Percentiles rank a stretch among this genome's conserved stretches.
Evolutionary conservation across 208 protist species (phyloP).

Genomic region (Crithidia sp.): DNA sequence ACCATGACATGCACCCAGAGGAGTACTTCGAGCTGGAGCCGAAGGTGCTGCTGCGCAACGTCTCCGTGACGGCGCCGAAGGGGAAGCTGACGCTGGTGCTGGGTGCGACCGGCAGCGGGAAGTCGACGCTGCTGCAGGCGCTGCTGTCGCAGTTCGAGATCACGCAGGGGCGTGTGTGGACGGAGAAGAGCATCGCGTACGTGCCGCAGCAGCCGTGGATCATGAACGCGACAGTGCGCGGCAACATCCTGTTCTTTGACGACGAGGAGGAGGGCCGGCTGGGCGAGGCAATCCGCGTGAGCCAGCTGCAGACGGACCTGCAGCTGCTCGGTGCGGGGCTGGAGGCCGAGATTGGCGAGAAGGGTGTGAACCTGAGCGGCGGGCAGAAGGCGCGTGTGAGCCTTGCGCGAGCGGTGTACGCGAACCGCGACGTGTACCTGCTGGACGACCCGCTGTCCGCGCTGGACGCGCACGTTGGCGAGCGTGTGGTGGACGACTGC

Average conservation of each 20-base stretch:
- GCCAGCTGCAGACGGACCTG: slow-evolving; percentile 77
- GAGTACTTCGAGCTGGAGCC: slow-evolving; percentile 44
- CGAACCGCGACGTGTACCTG: too few relatives aligned
- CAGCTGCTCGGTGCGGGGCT: slow-evolving; percentile 37
- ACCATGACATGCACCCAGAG: neutral
- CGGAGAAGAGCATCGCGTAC: slow-evolving; percentile 69
- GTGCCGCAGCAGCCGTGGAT: slow-evolving; percentile 91
- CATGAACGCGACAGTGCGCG: slow-evolving; percentile 84
- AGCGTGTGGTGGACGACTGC: slow-evolving; percentile 52
- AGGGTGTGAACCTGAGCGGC: slow-evolving; percentile 51
- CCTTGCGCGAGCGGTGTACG: too few relatives aligned
- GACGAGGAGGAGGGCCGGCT: slow-evolving; percentile 42
- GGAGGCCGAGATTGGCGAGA: slow-evolving; percentile 45
- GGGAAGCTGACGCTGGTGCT: slow-evolving; percentile 72
- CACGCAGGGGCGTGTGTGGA: slow-evolving; percentile 30
- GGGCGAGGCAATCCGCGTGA: slow-evolving; percentile 40
- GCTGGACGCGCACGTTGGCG: slow-evolving; percentile 90
- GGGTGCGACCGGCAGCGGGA: slow-evolving; percentile 77
- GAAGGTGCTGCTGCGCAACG: slow-evolving; percentile 39
- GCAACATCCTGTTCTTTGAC: slow-evolving; percentile 92
- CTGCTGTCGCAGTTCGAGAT: slow-evolving; percentile 49
- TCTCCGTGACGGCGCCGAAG: slow-evolving; percentile 44
- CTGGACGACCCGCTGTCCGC: slow-evolving; percentile 92
- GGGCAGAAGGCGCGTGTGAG: too few relatives aligned
- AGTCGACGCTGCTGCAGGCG: slow-evolving; percentile 59